These are phyloP conservation scores for Angomonas ambiguus DNA, from an alignment of 208 protist species.

Conservation along the genomic window DNA sequence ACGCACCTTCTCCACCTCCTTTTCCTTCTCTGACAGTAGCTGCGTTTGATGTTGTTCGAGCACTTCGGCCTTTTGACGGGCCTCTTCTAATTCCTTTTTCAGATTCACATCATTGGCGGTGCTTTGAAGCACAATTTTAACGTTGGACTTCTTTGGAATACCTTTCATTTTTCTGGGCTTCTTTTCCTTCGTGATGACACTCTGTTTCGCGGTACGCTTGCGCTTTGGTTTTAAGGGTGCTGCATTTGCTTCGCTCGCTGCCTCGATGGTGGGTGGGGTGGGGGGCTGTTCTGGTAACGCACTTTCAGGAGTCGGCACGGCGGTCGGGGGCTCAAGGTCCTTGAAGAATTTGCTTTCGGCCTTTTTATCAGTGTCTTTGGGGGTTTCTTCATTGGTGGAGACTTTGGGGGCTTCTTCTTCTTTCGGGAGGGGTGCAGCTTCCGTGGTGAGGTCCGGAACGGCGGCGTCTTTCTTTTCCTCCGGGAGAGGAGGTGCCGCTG, in stretches of 20 bases:
- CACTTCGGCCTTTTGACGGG: neutral
- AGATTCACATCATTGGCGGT: neutral
- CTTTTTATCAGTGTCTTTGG: too few relatives aligned
- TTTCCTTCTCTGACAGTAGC: neutral
- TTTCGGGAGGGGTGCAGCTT: neutral
- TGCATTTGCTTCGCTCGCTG: too few relatives aligned
- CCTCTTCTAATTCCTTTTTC: neutral
- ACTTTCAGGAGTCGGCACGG: neutral
- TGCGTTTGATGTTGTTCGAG: neutral
- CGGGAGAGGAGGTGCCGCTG: neutral
- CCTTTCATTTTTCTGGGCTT: neutral
- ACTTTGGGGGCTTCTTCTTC: neutral
- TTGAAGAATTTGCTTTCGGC: too few relatives aligned
- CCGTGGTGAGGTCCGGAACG: neutral
- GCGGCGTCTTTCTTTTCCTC: neutral
- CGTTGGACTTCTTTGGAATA: constrained; percentile 10
- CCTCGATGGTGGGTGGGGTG: neutral
- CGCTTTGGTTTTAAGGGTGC: neutral
- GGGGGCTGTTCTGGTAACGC: neutral
- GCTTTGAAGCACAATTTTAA: constrained; percentile 2
- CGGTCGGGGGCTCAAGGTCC: neutral
- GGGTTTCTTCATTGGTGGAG: neutral
- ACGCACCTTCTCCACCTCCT: neutral
- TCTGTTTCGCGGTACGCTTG: neutral
- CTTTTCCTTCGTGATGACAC: neutral